These are phyloP conservation scores for Wickerhamomyces queroliae DNA, from an alignment of 805 yeast species.

Conservation along the genomic window DNA sequence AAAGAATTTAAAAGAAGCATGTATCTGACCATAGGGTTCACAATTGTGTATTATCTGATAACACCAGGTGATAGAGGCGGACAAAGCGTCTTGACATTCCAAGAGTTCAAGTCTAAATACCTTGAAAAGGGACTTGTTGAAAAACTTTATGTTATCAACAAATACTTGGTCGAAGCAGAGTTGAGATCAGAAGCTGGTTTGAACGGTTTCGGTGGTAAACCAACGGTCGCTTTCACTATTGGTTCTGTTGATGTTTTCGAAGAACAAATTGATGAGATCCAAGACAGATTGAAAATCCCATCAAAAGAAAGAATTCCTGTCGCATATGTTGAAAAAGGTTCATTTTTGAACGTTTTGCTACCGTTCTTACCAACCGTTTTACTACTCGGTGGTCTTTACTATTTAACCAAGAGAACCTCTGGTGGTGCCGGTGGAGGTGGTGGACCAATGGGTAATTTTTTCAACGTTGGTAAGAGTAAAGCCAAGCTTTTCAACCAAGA, in stretches of 20 bases:
- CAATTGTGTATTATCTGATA: constrained; percentile 30
- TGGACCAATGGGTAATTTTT: constrained; percentile 60
- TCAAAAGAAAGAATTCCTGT: constrained; percentile 74
- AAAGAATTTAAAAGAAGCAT: constrained; percentile 35
- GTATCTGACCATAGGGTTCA: constrained; percentile 31
- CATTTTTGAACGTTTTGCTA: constrained; percentile 52
- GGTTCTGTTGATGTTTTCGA: constrained; percentile 91
- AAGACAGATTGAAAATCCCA: constrained; percentile 59
- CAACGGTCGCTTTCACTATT: constrained; percentile 58
- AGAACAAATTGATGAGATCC: constrained; percentile 68
- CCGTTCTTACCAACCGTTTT: constrained; percentile 86
- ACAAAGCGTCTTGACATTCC: constrained; percentile 57
- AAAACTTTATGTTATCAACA: constrained; percentile 70
- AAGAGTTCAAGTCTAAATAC: constrained; percentile 75
- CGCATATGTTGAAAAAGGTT: constrained; percentile 67
- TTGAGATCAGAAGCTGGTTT: constrained; percentile 52
- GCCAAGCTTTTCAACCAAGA: constrained; percentile 92
- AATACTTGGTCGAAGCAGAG: constrained; percentile 65
- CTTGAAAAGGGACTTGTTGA: constrained; percentile 76
- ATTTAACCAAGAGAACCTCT: constrained; percentile 64
- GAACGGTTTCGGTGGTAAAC: constrained; percentile 34
- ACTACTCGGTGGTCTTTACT: constrained; percentile 84
- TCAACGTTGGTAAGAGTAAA: constrained; percentile 87
- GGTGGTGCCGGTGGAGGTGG: constrained; percentile 37
- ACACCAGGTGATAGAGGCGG: constrained; percentile 22